These are phyloP conservation scores for Coniochaeta hoffmannii DNA, from an alignment of 2,329 filamentous ascomycete genomes.

Conservation along the genomic window DNA sequence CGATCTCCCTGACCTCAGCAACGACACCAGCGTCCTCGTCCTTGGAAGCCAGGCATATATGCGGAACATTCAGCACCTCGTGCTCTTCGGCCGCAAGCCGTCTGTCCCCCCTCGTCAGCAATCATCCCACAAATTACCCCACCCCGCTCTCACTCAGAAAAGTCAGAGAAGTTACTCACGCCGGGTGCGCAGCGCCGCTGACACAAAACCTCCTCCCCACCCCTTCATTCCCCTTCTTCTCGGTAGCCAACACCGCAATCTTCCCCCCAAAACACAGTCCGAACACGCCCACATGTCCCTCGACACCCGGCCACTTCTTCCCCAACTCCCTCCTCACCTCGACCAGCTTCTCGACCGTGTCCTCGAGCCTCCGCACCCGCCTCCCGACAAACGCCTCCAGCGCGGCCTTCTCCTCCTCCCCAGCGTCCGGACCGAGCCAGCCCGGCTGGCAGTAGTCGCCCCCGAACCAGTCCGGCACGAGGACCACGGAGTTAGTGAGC, in stretches of 20 bases:
- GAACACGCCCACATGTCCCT: slow-evolving; percentile 33
- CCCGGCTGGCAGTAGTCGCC: slow-evolving; percentile 24
- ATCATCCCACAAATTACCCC: background rate
- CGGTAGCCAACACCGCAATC: slow-evolving; percentile 29
- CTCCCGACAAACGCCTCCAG: slow-evolving; percentile 23
- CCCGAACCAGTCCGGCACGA: slow-evolving; percentile 32
- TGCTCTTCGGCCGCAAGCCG: slow-evolving; percentile 32
- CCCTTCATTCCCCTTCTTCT: slow-evolving; percentile 25
- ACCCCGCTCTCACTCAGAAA: background rate
- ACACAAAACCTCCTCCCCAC: slow-evolving; percentile 26
- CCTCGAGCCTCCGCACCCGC: slow-evolving; percentile 20
- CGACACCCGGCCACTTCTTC: slow-evolving; percentile 24
- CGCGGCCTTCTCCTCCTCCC: slow-evolving; percentile 31
- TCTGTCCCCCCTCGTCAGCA: slow-evolving; percentile 9
- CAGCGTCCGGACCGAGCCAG: slow-evolving; percentile 30
- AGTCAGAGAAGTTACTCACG: slow-evolving; percentile 11
- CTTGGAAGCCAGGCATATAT: slow-evolving; percentile 41
- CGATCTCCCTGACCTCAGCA: slow-evolving; percentile 31
- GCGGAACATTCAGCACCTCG: slow-evolving; percentile 33
- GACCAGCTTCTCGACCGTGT: slow-evolving; percentile 22
- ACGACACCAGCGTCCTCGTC: slow-evolving; percentile 38
- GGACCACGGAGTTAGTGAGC: slow-evolving; percentile 27
- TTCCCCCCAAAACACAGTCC: slow-evolving; percentile 43
- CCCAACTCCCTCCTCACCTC: slow-evolving; percentile 22
- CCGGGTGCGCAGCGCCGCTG: slow-evolving; percentile 24